These are phyloP conservation scores for Phytopythium mirpurense DNA, from an alignment of 352 stramenopile genomes.

Conservation along the genomic window DNA sequence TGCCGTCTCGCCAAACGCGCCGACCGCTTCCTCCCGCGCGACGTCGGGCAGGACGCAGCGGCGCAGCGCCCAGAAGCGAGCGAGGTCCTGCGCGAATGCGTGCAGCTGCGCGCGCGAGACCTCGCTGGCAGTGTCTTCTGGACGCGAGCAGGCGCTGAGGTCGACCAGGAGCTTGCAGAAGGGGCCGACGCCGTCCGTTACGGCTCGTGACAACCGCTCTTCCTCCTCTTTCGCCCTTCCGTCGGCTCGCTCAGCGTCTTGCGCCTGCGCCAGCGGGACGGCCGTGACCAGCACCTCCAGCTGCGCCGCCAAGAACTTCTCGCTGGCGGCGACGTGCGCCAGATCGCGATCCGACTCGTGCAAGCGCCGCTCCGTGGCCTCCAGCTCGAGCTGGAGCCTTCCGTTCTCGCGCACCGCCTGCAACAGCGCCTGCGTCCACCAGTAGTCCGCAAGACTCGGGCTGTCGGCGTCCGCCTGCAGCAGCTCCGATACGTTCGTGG, in stretches of 20 bases:
- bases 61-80: slow-evolving; percentile 1
- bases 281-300: neutral
- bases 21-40: neutral
- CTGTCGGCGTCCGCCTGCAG: neutral
- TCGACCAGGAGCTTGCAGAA: neutral
- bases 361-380: neutral
- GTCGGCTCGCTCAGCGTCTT: neutral
- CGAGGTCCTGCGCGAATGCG: neutral
- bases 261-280: neutral
- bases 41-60: neutral
- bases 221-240: neutral
- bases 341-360: neutral
- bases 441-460: neutral
- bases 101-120: neutral
- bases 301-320: neutral
- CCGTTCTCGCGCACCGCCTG: neutral
- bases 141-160: neutral
- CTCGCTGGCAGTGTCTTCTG: neutral
- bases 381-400: neutral
- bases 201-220: neutral
- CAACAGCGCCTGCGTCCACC: neutral
- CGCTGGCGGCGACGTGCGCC: neutral
- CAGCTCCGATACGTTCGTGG: neutral
- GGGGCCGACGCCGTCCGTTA: neutral
- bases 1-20: neutral